These are phyloP conservation scores for Sanguinoderma infundibulare DNA, from an alignment of 1,284 basidiomycete genomes.

Conservation along the genomic window DNA sequence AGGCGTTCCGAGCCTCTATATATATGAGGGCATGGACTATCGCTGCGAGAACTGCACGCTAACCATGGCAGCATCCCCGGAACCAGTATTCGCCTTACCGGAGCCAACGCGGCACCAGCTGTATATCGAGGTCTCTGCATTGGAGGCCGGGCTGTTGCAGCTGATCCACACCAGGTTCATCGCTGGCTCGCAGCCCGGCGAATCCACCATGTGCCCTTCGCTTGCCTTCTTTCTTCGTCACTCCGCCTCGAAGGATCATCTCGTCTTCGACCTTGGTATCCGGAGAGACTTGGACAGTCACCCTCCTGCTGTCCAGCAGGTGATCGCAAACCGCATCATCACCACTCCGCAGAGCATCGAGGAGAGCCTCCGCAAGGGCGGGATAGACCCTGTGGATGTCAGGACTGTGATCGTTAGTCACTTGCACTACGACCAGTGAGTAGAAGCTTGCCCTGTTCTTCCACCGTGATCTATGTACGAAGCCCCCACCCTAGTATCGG, in stretches of 20 bases:
- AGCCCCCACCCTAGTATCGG: constrained; percentile 37
- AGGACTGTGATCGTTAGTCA: constrained; percentile 55
- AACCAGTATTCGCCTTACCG: constrained; percentile 33
- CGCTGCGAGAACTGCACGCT: neutral
- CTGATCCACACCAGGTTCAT: constrained; percentile 43
- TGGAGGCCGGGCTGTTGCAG: constrained; percentile 49
- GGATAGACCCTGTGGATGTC: constrained; percentile 44
- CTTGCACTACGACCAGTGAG: constrained; percentile 46
- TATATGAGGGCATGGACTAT: neutral
- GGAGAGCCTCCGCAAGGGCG: constrained; percentile 54
- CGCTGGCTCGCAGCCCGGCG: constrained; percentile 36
- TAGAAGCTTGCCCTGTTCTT: neutral
- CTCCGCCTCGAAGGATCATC: constrained; percentile 40
- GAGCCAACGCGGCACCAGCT: constrained; percentile 43
- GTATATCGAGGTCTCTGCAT: constrained; percentile 52
- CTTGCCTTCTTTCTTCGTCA: constrained; percentile 55
- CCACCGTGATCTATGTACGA: neutral
- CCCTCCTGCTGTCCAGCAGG: constrained; percentile 34
- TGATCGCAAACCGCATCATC: constrained; percentile 22
- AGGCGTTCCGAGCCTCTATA: neutral
- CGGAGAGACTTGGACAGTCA: constrained; percentile 48
- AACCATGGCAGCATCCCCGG: neutral
- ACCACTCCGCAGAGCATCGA: constrained; percentile 46
- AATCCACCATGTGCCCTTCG: constrained; percentile 40
- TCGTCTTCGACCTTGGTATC: constrained; percentile 62